Evolutionary conservation across 2,329 filamentous ascomycete genomes (phyloP).

Genomic region (Cladosporium austrohemisphaericum): DNA sequence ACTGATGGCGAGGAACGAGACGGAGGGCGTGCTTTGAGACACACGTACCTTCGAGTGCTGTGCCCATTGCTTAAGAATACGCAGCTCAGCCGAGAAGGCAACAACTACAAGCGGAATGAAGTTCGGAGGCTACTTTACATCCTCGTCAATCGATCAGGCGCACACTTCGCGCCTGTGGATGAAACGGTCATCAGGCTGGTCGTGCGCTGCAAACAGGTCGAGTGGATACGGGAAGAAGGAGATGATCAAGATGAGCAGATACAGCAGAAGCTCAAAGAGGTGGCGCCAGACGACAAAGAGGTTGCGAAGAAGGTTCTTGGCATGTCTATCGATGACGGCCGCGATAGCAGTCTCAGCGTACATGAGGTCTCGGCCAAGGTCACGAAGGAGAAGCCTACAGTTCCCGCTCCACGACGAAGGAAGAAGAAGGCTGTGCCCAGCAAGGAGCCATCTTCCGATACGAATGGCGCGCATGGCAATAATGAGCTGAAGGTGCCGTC

Average conservation of each 20-base stretch:
- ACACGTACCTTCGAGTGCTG: conserved; percentile 91
- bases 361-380: conserved; percentile 65
- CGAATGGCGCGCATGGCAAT: conserved; percentile 8
- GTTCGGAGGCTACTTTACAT: conserved; percentile 71
- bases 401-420: conserved; percentile 70
- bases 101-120: conserved; percentile 88
- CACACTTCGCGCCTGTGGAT: conserved; percentile 76
- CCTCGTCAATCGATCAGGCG: conserved; percentile 46
- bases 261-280: conserved; percentile 26
- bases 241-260: conserved; percentile 29
- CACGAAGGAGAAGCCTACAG: conserved; percentile 76
- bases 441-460: conserved; percentile 3
- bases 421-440: conserved; percentile 32
- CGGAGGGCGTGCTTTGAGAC: conserved; percentile 58
- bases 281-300: conserved; percentile 27
- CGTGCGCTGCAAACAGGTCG: conserved; percentile 57
- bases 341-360: conserved; percentile 71
- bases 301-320: conserved; percentile 58
- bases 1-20: conserved; percentile 24
- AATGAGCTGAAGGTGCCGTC: conserved; percentile 8
- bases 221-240: conserved; percentile 35
- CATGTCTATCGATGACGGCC: conserved; percentile 66
- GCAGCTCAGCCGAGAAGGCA: conserved; percentile 72
- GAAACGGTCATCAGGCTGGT: conserved; percentile 76
- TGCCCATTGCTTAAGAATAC: conserved; percentile 89